Base-by-base conservation (phyloP, 1,284 basidiomycete species). In the Peniophora sp. region DNA sequence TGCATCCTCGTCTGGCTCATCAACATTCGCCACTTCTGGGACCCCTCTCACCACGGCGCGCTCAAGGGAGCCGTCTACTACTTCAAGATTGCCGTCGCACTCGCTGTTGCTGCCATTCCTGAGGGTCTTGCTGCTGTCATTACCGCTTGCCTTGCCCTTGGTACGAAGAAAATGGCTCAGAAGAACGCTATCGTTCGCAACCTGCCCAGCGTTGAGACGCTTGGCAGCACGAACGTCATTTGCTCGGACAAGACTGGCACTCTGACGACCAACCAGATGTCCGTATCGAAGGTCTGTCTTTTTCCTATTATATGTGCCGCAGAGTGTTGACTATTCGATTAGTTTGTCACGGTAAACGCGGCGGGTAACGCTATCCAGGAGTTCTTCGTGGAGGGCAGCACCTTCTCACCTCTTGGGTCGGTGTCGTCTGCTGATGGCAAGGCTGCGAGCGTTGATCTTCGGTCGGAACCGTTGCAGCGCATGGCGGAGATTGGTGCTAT, bases 161-260 rank as follows among this genome's bases (percentile, higher is more conserved):
- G 95, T 17, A 96, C 93, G 12, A 93, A 95, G 73, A 95, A 95
- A 67, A 97, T 98, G 95, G 93, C 95, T 0, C 90, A 95, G 73
- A 90, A 93, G 70, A 96, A 96, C 55, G 95, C 94, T 3, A 97
- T 98, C 59, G 95, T 98, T 46, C 75, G 93, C 60, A 93, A 96
- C 66, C 73, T 98, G 55, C 94, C 94, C n/a, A 92, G 88, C 57
- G 94, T 97, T 11, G 95, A 98, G 72, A 97, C 95, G 24, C 75
- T 98, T 1, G 94, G 95, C 2, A 94, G 92, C 72, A 95, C 92
- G 47, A 96, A 95, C 64, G 92, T 97, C 48, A 97, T 97, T 59
- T 97, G 94, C 67, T 95, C 92, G 6, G 94, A 97, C 73, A 97
- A 97, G 76, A 97, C 94, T 17, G 94, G 93, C 47, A 97, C 94